A percentile compares a stretch with the other conserved stretches of the same genome.
These are phyloP conservation scores for Lactarius akahatsu DNA, from an alignment of 768 basidiomycete species.

Conservation along the genomic window DNA sequence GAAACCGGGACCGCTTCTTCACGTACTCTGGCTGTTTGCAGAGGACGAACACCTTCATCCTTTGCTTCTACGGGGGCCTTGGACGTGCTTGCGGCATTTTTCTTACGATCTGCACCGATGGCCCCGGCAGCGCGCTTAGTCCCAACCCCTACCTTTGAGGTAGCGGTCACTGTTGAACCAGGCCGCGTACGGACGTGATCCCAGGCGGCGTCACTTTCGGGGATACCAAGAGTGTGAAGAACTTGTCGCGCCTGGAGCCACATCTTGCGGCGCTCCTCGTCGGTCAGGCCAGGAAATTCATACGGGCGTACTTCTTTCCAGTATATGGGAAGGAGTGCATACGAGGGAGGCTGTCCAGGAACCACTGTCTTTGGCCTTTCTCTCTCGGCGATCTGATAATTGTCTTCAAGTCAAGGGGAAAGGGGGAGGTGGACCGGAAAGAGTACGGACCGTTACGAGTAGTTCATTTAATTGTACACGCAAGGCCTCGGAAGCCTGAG, in stretches of 20 bases:
- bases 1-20: conserved; percentile 10
- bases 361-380: conserved; percentile 13
- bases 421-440: background rate
- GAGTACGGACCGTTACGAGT: conserved; percentile 48
- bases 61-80: conserved; percentile 19
- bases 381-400: conserved; percentile 26
- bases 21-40: conserved; percentile 11
- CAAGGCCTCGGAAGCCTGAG: conserved; percentile 36
- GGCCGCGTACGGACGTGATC: conserved; percentile 41
- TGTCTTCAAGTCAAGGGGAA: background rate
- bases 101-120: conserved; percentile 20
- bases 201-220: conserved; percentile 65
- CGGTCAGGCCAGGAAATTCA: conserved; percentile 54
- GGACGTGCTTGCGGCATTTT: conserved; percentile 10
- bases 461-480: conserved; percentile 48
- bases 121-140: conserved; percentile 14
- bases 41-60: conserved; percentile 15
- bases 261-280: conserved; percentile 49
- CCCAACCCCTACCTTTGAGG: conserved; percentile 7
- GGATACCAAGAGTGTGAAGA: conserved; percentile 52
- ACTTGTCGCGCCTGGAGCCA: conserved; percentile 51
- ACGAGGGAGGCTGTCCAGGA: conserved; percentile 33
- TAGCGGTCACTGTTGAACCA: conserved; percentile 6
- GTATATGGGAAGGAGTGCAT: conserved; percentile 53
- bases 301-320: conserved; percentile 74